These are phyloP conservation scores for Echinochloa phyllopogon DNA, from an alignment of 176 grass and related monocot species.

Conservation along the genomic window DNA sequence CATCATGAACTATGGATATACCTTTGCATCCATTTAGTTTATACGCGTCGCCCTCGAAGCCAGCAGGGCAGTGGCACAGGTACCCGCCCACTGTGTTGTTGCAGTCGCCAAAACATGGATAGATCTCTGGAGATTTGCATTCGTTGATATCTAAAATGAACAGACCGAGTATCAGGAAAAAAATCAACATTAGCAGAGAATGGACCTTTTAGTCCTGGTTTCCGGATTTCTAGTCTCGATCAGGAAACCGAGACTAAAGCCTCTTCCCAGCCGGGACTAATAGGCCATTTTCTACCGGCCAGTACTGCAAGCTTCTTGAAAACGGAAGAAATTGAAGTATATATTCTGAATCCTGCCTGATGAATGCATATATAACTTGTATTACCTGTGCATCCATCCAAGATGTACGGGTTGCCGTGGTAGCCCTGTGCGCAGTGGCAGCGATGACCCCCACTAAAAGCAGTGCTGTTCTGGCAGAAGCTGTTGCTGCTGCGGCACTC, in stretches of 20 bases:
- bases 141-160: not conserved
- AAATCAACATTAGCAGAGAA: no score
- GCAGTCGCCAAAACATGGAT: not conserved
- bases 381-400: not conserved
- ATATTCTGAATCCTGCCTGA: not conserved
- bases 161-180: no score
- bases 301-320: no score
- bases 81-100: not conserved
- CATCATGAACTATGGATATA: not conserved
- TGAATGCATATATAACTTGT: not conserved
- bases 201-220: no score
- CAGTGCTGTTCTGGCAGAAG: slow-evolving; percentile 31
- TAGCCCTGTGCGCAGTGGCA: slow-evolving; percentile 49
- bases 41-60: not conserved
- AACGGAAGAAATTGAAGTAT: not conserved
- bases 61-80: not conserved
- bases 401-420: slow-evolving; percentile 54
- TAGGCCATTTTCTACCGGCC: no score
- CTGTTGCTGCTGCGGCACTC: slow-evolving; percentile 47
- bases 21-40: not conserved
- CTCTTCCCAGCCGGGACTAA: no score
- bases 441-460: slow-evolving; percentile 19
- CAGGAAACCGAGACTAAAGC: no score
- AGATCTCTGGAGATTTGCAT: not conserved
- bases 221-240: no score